A percentile compares a stretch with the other conserved stretches of the same genome.
Evolutionary conservation across 2,329 filamentous ascomycete genomes (phyloP).

Genomic region (Fusarium praegraminearum): DNA sequence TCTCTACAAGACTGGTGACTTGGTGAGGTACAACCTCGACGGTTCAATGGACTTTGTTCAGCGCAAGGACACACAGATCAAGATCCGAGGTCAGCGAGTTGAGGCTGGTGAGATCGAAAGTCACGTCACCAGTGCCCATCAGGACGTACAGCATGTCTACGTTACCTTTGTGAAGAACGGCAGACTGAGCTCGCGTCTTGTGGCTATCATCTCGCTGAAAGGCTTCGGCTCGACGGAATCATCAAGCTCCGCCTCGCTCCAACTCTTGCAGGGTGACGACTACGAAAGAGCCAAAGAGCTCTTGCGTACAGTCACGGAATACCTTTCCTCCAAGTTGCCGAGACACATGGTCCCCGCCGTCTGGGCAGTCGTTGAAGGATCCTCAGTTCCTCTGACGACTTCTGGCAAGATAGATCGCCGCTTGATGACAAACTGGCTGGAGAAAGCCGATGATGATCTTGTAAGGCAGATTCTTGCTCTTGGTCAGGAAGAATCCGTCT

Average conservation of each 20-base stretch:
- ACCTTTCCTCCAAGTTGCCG: not conserved
- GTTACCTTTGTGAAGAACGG: not conserved
- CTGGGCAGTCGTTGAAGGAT: not conserved
- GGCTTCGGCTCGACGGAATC: not conserved
- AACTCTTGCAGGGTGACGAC: not conserved
- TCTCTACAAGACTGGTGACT: not conserved
- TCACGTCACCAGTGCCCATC: not conserved
- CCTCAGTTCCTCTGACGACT: not conserved
- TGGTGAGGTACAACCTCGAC: conserved; percentile 1
- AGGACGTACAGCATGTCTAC: conserved; percentile 14
- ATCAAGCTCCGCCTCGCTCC: not conserved
- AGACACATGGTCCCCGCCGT: not conserved
- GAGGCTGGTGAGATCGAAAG: not conserved
- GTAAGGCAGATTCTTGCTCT: not conserved
- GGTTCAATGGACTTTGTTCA: not conserved
- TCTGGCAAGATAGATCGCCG: conserved; percentile 1
- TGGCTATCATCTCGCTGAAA: not conserved
- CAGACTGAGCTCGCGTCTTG: not conserved
- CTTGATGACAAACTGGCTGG: not conserved
- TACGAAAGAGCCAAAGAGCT: not conserved
- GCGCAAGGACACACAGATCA: not conserved
- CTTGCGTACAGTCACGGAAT: not conserved
- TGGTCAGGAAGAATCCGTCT: not conserved
- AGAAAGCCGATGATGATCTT: not conserved
- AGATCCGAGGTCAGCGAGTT: not conserved